Evolutionary conservation across 1,139 yeast genomes (phyloP), one percentile per base, ranked within the genome.

Genomic region (Lodderomyces theae): DNA sequence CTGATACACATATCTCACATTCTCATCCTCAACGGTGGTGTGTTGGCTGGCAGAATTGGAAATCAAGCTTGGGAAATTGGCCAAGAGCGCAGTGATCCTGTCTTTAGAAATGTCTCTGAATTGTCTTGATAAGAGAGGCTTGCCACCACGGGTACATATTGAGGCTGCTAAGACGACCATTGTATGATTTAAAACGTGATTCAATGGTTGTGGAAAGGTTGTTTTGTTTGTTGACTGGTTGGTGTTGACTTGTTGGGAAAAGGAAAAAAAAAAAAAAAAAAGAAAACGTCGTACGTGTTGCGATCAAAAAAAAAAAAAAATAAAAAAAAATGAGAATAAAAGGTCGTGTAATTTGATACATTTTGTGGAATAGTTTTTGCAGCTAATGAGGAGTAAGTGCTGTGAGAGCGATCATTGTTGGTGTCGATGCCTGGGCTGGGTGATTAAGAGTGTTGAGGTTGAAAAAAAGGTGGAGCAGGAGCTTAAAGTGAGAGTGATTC

Each of bases 71-170:
- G 97, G 96, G 64, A 92, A 89, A 53, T 82, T 85, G 30, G 97
- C 85, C 57, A 94, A 72, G 51, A 92, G 72, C 35, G 89, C 86
- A 36, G 95, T 84, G 54, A 90, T 90, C 51, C 95, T 76, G 57
- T 90, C 96, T 59, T 83, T 84, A 38, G 87, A 74, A 54, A 92
- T 68, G 51, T 89, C 97, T 49, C 82, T 78, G 68, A 92, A 94
- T 67, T 89, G 98, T 59, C 99, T 82, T 25, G 97, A 87, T 44
- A 94, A 70, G 50, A 94, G 79, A 29, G 97, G 90, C 57, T 89
- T 92, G 45, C 99, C 99, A 45, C 94, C 87, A 55, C 94, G 86
- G 38, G 97, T 86, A 63, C 97, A 88, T 54, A 92, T 86, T 39
- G 97, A 86, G 43, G 97, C 97, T 42, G 98, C 96, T 61, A 92